Evolutionary conservation across 768 basidiomycete genomes (phyloP), one percentile per base, ranked within the genome.

Genomic region (Russula sp.): DNA sequence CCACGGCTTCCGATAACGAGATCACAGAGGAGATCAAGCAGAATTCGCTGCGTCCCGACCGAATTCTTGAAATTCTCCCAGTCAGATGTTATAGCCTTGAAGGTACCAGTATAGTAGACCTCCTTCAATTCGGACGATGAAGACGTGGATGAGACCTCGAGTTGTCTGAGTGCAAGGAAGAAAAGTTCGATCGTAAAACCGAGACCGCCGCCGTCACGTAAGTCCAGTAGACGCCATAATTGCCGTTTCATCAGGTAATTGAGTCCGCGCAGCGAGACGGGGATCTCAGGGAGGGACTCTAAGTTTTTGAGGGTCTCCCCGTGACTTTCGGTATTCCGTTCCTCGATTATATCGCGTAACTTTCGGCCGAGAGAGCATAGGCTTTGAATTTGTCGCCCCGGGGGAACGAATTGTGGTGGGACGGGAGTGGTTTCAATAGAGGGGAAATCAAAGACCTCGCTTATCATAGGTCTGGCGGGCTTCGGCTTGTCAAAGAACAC

Each of bases 181-280:
- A 63, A 58, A 18, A 63, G 62, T 22, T 63, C 62, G 3, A 57
- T n/a, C 6, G 50, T 57, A 49, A 46, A 58, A 4, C 62, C 57
- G 11, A 63, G 51, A 22, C 62, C 51, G 5, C 48, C 8, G 11
- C 57, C 42, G 8, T 63, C 62, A 26, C 57, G 62, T 36, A 63
- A 16, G 36, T 59, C 62, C 36, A 34, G 62, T 18, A 63, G 28
- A 58, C 62, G 62, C 57, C 50, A 63, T 8, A 63, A 14, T 26
- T 63, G 57, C 16, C 42, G 50, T 28, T 26, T 52, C 62, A 63
- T 53, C 30, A 46, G 32, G 42, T 46, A 22, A 9, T 34, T 59
- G 40, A 40, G n/a, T 36, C 16, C 14, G 1, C 26, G 51, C 2
- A 59, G 18, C 16, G 3, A 11, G 28, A 58, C 22, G 38, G 51